These are phyloP conservation scores for Dothidotthia symphoricarpi DNA, from an alignment of 2,329 filamentous ascomycete species.

Conservation along the genomic window DNA sequence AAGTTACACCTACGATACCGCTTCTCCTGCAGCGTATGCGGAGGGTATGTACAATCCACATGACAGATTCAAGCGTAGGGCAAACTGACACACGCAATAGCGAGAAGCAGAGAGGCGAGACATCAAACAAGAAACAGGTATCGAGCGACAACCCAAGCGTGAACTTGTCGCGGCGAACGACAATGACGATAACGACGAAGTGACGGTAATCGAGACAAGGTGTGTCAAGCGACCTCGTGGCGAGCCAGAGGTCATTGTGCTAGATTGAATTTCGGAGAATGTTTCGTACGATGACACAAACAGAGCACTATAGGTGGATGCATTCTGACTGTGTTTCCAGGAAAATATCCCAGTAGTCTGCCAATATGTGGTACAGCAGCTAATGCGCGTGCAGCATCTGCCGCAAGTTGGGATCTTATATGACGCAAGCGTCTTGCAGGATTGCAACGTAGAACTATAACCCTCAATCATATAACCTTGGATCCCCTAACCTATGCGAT, in stretches of 20 bases:
- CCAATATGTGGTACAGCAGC: too few relatives aligned
- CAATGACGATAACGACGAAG: slow-evolving; percentile 2
- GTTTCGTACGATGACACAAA: too few relatives aligned
- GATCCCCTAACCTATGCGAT: too few relatives aligned
- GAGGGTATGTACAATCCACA: slow-evolving; percentile 3
- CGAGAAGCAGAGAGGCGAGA: neutral
- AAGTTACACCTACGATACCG: neutral
- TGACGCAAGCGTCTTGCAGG: too few relatives aligned
- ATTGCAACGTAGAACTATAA: too few relatives aligned
- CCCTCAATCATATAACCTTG: too few relatives aligned
- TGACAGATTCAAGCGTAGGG: too few relatives aligned
- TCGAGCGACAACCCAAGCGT: neutral
- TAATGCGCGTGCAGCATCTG: too few relatives aligned
- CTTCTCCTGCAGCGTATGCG: slow-evolving; percentile 2
- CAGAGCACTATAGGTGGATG: too few relatives aligned
- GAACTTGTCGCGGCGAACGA: neutral
- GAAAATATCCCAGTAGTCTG: too few relatives aligned
- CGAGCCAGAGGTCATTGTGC: slow-evolving; percentile 6
- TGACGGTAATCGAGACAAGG: slow-evolving; percentile 1
- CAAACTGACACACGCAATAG: slow-evolving; percentile 1
- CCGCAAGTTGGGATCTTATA: too few relatives aligned
- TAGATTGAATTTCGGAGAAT: slow-evolving; percentile 1
- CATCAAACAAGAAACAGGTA: slow-evolving; percentile 1
- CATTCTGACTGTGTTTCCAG: too few relatives aligned
- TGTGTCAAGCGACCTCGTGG: slow-evolving; percentile 5